Conservation (phyloP, 805 yeast species). For the baker's yeast (Saccharomyces cerevisiae) region DNA sequence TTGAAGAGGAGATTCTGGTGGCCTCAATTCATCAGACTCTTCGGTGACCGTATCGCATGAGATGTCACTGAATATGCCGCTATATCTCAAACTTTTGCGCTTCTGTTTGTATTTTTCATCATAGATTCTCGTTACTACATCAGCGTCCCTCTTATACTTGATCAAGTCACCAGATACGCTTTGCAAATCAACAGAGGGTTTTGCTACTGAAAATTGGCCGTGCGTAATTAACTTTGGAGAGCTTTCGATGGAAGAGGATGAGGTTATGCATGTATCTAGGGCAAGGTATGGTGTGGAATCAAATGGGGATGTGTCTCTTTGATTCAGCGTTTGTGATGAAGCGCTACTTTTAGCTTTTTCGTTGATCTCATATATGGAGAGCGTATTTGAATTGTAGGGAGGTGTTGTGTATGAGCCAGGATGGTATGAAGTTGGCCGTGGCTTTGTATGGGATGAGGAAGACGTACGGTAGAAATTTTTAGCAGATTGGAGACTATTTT, state of each 20-base stretch:
- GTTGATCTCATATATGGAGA: neutral
- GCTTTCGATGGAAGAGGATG: constrained; percentile 7
- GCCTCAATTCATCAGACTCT: neutral
- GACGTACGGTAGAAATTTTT: constrained; percentile 20
- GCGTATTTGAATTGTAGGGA: neutral
- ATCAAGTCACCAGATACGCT: constrained; percentile 33
- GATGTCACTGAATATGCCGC: neutral
- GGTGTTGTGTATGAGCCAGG: neutral
- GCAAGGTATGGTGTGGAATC: constrained; percentile 13
- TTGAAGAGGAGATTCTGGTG: neutral
- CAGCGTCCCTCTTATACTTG: constrained; percentile 22
- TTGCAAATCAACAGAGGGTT: constrained; percentile 31
- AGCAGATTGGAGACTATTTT: constrained; percentile 4
- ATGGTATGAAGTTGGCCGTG: neutral
- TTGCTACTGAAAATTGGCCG: constrained; percentile 22
- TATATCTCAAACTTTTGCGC: neutral
- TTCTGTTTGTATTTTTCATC: constrained; percentile 4
- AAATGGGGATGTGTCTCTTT: constrained; percentile 10
- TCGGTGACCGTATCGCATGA: constrained; percentile 1
- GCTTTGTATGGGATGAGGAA: constrained; percentile 17
- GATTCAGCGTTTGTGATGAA: neutral
- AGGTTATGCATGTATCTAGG: constrained; percentile 7
- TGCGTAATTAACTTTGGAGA: constrained; percentile 19
- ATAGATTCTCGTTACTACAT: constrained; percentile 12
- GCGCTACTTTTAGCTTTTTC: neutral